Evolutionary conservation across 1,284 basidiomycete genomes (phyloP).

Genomic region (Meira miltonrushii): DNA sequence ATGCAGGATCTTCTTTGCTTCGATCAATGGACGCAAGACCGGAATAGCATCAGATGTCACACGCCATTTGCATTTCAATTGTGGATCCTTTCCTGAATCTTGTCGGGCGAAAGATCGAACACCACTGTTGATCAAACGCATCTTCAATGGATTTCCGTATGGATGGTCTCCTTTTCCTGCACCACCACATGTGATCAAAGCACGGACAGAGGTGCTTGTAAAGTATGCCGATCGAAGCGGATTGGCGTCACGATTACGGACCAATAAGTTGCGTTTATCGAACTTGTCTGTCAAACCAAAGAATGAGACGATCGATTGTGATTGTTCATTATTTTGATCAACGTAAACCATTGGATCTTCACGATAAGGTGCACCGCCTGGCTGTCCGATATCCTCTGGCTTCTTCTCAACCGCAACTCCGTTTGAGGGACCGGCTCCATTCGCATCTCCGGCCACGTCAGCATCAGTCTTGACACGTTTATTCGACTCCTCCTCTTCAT

Average conservation of each 20-base stretch:
- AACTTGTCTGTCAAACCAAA: slow-evolving; percentile 71
- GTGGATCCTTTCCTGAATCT: slow-evolving; percentile 56
- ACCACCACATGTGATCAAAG: slow-evolving; percentile 71
- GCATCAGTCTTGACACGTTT: not conserved
- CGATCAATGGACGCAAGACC: slow-evolving; percentile 73
- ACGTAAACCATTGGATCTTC: slow-evolving; percentile 49
- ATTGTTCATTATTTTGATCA: slow-evolving; percentile 29
- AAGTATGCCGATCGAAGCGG: slow-evolving; percentile 79
- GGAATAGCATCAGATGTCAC: slow-evolving; percentile 79
- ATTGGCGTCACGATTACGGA: slow-evolving; percentile 78
- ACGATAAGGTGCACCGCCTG: slow-evolving; percentile 45
- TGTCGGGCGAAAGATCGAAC: slow-evolving; percentile 68
- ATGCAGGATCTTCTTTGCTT: slow-evolving; percentile 62
- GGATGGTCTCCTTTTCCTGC: slow-evolving; percentile 37
- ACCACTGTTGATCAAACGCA: slow-evolving; percentile 83
- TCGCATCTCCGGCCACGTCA: not conserved
- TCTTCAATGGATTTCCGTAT: slow-evolving; percentile 63
- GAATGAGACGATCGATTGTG: slow-evolving; percentile 60
- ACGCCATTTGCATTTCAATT: slow-evolving; percentile 61
- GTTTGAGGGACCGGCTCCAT: not conserved
- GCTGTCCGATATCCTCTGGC: slow-evolving; percentile 13
- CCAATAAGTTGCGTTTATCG: slow-evolving; percentile 71
- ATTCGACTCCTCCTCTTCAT: not conserved
- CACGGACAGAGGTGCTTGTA: slow-evolving; percentile 71
- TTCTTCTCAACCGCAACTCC: slow-evolving; percentile 13